These are phyloP conservation scores for Suillus spraguei DNA, from an alignment of 768 basidiomycete species.

Conservation along the genomic window DNA sequence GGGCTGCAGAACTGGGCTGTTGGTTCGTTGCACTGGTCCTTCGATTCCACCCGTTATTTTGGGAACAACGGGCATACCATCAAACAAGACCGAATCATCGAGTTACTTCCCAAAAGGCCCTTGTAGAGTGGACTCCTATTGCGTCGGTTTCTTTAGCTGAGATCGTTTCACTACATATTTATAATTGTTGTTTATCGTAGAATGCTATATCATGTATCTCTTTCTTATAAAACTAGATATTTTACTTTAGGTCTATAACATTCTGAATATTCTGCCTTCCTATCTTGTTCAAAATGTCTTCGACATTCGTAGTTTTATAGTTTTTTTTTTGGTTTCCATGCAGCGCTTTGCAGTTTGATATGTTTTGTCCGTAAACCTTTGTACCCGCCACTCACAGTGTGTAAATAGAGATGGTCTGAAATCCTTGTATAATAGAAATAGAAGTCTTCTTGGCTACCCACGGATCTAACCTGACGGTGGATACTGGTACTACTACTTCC, in stretches of 20 bases:
- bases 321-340: neutral
- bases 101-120: conserved; percentile 46
- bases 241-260: neutral
- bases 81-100: conserved; percentile 45
- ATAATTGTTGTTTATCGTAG: neutral
- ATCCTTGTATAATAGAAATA: neutral
- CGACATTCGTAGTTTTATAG: neutral
- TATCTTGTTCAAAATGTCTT: neutral
- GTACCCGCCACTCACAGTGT: neutral
- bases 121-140: conserved; percentile 14
- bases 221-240: neutral
- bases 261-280: neutral
- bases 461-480: neutral
- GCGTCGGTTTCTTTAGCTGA: neutral
- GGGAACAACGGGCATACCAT: conserved; percentile 49
- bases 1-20: conserved; percentile 76
- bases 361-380: neutral
- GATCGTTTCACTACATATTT: neutral
- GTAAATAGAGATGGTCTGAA: neutral
- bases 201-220: neutral
- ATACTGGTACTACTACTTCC: conserved; percentile 26
- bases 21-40: conserved; percentile 75
- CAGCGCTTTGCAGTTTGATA: neutral
- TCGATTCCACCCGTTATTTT: conserved; percentile 59
- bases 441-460: neutral